These are phyloP conservation scores for Globisporangium iwayamae DNA, from an alignment of 352 stramenopile genomes.

Conservation along the genomic window DNA sequence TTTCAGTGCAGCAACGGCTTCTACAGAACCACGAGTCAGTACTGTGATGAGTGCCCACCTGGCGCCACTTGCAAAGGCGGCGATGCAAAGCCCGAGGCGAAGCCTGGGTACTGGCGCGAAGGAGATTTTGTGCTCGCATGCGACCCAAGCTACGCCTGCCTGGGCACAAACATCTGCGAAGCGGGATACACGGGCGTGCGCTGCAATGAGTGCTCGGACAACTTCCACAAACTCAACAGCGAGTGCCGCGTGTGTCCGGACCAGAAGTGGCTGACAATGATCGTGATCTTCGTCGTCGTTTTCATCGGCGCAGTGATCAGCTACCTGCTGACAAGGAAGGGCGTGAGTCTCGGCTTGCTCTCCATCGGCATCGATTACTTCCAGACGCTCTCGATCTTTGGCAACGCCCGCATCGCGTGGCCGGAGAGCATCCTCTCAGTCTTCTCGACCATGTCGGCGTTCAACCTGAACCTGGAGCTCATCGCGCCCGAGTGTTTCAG, in stretches of 20 bases:
- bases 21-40: slow-evolving; percentile 38
- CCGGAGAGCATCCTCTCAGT: slow-evolving; percentile 52
- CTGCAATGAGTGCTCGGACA: slow-evolving; percentile 41
- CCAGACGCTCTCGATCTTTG: slow-evolving; percentile 84
- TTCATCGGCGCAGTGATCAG: slow-evolving; percentile 43
- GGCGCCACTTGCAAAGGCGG: slow-evolving; percentile 48
- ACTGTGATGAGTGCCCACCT: slow-evolving; percentile 50
- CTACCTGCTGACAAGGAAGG: slow-evolving; percentile 53
- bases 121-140: slow-evolving; percentile 47
- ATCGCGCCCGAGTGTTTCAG: slow-evolving; percentile 78
- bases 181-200: slow-evolving; percentile 39
- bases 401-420: slow-evolving; percentile 65
- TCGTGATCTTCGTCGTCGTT: slow-evolving; percentile 49
- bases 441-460: slow-evolving; percentile 65
- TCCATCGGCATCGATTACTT: slow-evolving; percentile 86
- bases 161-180: slow-evolving; percentile 47
- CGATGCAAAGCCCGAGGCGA: slow-evolving; percentile 39
- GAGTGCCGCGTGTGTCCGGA: slow-evolving; percentile 54
- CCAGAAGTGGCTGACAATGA: slow-evolving; percentile 52
- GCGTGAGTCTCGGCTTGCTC: slow-evolving; percentile 66
- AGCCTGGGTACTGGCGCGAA: slow-evolving; percentile 55
- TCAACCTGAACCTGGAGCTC: slow-evolving; percentile 86
- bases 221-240: slow-evolving; percentile 62
- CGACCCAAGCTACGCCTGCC: slow-evolving; percentile 51
- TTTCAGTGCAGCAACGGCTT: slow-evolving; percentile 62